Percentiles rank a stretch among this genome's conserved stretches.
Conservation (phyloP, 495 filamentous ascomycete genomes). For the Penicillium silybi region DNA sequence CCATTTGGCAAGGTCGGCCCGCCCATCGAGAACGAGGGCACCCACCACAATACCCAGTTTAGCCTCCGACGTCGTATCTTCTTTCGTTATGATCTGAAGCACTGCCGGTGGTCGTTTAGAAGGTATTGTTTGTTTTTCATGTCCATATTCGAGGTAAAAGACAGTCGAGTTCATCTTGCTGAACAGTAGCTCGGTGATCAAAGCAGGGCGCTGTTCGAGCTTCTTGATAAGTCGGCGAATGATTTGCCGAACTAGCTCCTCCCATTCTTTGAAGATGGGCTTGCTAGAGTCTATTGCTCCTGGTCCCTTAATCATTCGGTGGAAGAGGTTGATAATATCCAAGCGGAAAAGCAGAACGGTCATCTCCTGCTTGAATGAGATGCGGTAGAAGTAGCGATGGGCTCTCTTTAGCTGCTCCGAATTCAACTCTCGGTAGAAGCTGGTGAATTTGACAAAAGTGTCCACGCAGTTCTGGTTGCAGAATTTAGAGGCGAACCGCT, state of each 20-base stretch:
- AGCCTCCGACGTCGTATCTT: slow-evolving; percentile 57
- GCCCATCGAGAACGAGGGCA: slow-evolving; percentile 70
- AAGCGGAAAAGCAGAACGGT: slow-evolving; percentile 82
- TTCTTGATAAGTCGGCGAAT: slow-evolving; percentile 73
- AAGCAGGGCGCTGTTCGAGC: slow-evolving; percentile 73
- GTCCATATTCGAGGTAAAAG: slow-evolving; percentile 85
- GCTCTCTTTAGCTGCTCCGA: slow-evolving; percentile 82
- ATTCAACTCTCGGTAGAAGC: slow-evolving; percentile 78
- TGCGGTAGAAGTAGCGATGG: slow-evolving; percentile 91
- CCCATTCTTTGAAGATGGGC: slow-evolving; percentile 80
- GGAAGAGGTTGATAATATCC: slow-evolving; percentile 83
- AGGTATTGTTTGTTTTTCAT: slow-evolving; percentile 70
- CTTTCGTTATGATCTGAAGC: slow-evolving; percentile 66
- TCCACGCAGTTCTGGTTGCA: slow-evolving; percentile 80
- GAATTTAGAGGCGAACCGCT: slow-evolving; percentile 74
- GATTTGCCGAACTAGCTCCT: slow-evolving; percentile 79
- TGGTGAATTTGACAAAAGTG: slow-evolving; percentile 78
- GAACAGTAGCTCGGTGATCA: slow-evolving; percentile 88
- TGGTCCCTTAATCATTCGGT: slow-evolving; percentile 90
- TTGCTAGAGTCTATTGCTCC: slow-evolving; percentile 63
- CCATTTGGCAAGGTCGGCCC: slow-evolving; percentile 75
- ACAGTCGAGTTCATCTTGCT: slow-evolving; percentile 82
- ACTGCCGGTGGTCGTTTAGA: slow-evolving; percentile 62
- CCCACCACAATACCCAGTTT: slow-evolving; percentile 77
- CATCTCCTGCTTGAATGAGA: slow-evolving; percentile 92